Base-by-base conservation (phyloP, 1,139 yeast species). In the Magnusiomyces magnusii region DNA sequence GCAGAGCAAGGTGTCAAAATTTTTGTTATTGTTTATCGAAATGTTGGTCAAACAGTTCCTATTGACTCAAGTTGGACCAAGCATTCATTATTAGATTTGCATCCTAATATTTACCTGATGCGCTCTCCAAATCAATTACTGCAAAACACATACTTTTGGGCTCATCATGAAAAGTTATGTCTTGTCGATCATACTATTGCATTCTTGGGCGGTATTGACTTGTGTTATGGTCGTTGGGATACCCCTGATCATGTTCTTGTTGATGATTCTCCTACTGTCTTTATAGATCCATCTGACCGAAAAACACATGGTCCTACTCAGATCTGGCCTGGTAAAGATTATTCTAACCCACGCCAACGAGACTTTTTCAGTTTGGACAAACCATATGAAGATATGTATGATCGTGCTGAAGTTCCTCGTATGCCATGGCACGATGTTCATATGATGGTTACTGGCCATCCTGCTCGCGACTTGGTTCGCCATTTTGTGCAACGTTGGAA, bases 381-480 rank as follows among this genome's bases (percentile, higher is more conserved):
- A 64, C 99, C 99, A 1, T 91, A 86, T 68, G 95, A 88, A 55
- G 89, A 91, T 25, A 87, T 93, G 95, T 91, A 91, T 70, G 96
- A 95, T 71, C 81, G 99, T 63, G 77, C 81, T 39, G 73, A 73
- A 25, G 80, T 83, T 19, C 98, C 99, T 2, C 81, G 99, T 67
- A 95, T 95, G 99, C 99, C 99, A 5, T 95, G 99, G 99, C 99
- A 95, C 72, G 99, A 95, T 78, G 89, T 95, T 53, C 98, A 93
- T 68, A 93, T 92, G 96, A 84, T 91, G 75, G 85, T 95, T 1
- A 83, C 92, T 10, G 99, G 99, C n/a, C 95, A 92, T 68, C 84
- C 92, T 5, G 99, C 98, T 0, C 79, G 98, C 61, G 99, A 95
- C 72, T 75, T 93, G 61, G 82, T 95, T 0, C 82, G 99, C 59